Evolutionary conservation across 176 grass and related monocot genomes (phyloP), one percentile per base, ranked within the genome.

Genomic region (Stipa capillata): DNA sequence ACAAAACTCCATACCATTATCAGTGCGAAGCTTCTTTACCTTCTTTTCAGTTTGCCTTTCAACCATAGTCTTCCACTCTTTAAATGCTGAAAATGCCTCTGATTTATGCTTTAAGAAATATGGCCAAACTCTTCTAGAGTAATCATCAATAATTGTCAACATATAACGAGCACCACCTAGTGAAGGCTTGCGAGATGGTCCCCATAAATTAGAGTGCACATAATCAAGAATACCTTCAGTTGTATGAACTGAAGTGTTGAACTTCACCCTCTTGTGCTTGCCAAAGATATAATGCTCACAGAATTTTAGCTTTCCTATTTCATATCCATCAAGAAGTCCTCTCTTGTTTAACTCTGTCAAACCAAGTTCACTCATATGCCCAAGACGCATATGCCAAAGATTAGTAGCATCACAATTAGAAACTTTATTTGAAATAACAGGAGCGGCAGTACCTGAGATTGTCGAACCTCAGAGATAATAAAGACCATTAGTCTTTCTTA

Each of bases 241-340:
- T 7, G 14, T 27, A 48, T 80, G 39, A 11, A 40, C 14, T 9
- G 1, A 25, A 9, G 6, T n/a, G 1, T 40, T 65, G 58, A 79
- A 66, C 29, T 79, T 79, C 25, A 79, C 12, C 36, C 76, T 79
- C 76, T 79, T 79, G 31, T 79, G 76, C 43, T 80, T 80, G 32
- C 74, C 54, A 54, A 54, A 44, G 8, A 68, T 23, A 31, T 33
- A 79, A 29, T 81, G 63, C 17, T 81, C 18, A 14, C 79, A 73
- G 47, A 82, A 82, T 18, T 82, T 50, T 7, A 82, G 0, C 31
- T 73, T 44, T 7, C 32, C 2, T 0, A 32, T 58, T 45, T 9
- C 60, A 3, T 47, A 7, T 9, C 79, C 64, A 60, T 49, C 66
- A 8, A 82, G 45, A 32, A 72, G 18, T 6, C 65, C 79, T 57